Base-by-base conservation (phyloP, 257 asterid species). In the Solanum pennellii region DNA sequence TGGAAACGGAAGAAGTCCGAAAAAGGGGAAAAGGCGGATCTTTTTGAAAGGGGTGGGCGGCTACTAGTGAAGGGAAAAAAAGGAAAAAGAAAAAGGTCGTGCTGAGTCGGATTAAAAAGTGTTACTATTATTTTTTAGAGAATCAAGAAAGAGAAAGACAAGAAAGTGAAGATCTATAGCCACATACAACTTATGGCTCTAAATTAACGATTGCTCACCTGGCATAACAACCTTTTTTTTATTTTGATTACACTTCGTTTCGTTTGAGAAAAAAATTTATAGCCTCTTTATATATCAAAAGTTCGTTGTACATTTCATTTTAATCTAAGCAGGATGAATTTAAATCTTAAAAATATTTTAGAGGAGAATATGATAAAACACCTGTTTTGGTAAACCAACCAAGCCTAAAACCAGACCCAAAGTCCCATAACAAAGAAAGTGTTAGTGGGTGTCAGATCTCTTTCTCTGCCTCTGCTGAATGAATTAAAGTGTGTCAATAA, bases 161-260 rank as follows among this genome's bases (percentile, higher is more conserved):
- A 37, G 39, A 35, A 35, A 85, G 82, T 41, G 90, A 89, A 83
- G 86, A 90, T 91, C 92, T 92, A 72, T 77, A 92, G 96, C 98
- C 96, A 94, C 98, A 96, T 10, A 94, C 59, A 93, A 92, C 88
- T 93, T 93, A 98, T 95, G 99, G 98, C 93, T 92, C 83, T 20
- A 15, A 82, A 18, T 5, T 49, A 47, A 90, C 89, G 86, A 80
- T 79, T 84, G 92, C 96, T 91, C 90, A 93, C 95, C 95, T 96
- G 98, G 87, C 72, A 65, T n/a, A 65, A n/a, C 72, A 65, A 65
- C 68, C 68, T 59, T 27, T 21, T 25, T 8, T 25, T 62, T 62
- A 23, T 62, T 65, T 65, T 10, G 4, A 12, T 65, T n/a, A 65
- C 31, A 65, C 16, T 12, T 14, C 6, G 15, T 5, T 12, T 14